A percentile compares a stretch with the other conserved stretches of the same genome.
phyloP scores from a whole-genome alignment of 2,329 filamentous ascomycete species.

The Teratosphaeria epicoccoides region DNA sequence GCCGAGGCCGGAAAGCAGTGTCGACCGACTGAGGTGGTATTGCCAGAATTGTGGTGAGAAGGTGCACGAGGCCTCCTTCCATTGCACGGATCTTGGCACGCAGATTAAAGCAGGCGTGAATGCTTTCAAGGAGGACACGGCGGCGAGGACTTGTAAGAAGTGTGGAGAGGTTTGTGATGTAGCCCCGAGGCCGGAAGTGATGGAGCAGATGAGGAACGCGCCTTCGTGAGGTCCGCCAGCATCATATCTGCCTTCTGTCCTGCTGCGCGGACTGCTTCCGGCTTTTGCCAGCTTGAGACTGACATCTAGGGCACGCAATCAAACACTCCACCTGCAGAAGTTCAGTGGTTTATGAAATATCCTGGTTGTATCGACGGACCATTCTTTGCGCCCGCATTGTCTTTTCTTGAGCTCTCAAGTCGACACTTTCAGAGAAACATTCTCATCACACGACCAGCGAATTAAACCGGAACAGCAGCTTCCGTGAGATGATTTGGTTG shows the following conservation, averaged over 20 bases:
- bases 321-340: no score
- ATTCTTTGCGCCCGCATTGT: no score
- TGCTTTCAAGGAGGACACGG: slow-evolving; percentile 59
- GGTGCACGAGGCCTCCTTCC: slow-evolving; percentile 78
- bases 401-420: no score
- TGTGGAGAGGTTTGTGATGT: slow-evolving; percentile 70
- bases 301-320: no score
- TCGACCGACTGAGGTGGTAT: slow-evolving; percentile 87
- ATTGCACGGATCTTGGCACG: slow-evolving; percentile 80
- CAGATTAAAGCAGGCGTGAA: slow-evolving; percentile 92
- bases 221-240: not conserved
- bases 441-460: no score
- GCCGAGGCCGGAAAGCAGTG: slow-evolving; percentile 54
- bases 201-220: slow-evolving; percentile 14
- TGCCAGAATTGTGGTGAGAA: slow-evolving; percentile 59
- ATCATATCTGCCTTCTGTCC: not conserved
- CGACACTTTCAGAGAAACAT: no score
- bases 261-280: not conserved
- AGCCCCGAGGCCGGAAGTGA: slow-evolving; percentile 41
- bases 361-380: no score
- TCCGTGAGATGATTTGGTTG: no score
- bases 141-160: slow-evolving; percentile 60
- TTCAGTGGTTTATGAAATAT: no score
- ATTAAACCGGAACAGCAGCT: no score
- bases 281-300: not conserved